Evolutionary conservation across 495 filamentous ascomycete genomes (phyloP).

Genomic region (Hypomontagnella monticulosa): DNA sequence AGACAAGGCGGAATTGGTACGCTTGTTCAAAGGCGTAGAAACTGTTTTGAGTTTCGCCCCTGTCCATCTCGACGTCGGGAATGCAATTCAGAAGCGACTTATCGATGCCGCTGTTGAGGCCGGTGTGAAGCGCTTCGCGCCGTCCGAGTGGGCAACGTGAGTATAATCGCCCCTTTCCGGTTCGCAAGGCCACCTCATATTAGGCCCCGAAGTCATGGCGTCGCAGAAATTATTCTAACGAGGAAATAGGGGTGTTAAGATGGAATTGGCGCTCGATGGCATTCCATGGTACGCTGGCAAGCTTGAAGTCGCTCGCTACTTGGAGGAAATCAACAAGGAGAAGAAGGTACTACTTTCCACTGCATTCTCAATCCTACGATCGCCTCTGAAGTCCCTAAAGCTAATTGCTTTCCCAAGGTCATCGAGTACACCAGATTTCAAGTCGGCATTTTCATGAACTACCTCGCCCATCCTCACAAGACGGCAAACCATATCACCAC

Average conservation of each 20-base stretch:
- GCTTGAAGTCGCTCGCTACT: constrained; percentile 53
- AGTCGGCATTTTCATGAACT: constrained; percentile 61
- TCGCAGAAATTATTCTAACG: background rate
- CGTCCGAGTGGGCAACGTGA: constrained; percentile 53
- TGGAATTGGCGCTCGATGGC: constrained; percentile 18
- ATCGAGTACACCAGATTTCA: constrained; percentile 67
- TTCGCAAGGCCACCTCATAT: background rate
- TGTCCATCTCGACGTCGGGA: constrained; percentile 45
- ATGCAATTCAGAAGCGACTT: constrained; percentile 53
- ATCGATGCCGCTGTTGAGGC: constrained; percentile 64
- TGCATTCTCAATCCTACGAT: background rate
- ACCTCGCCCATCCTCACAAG: constrained; percentile 59
- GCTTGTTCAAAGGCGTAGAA: constrained; percentile 58
- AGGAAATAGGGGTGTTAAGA: constrained; percentile 1
- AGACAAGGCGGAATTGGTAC: constrained; percentile 47
- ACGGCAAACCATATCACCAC: constrained; percentile 55
- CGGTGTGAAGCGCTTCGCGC: constrained; percentile 66
- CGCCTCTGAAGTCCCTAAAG: background rate
- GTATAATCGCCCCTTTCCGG: background rate
- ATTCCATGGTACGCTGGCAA: constrained; percentile 62
- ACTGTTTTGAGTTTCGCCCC: constrained; percentile 63
- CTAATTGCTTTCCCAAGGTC: constrained; percentile 45
- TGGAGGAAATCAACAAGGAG: constrained; percentile 60
- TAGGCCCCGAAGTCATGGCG: too few species aligned
- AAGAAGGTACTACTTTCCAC: constrained; percentile 50